Evolutionary conservation across 306 rosid genomes (phyloP).

Genomic region (Gastrolobium bilobum): DNA sequence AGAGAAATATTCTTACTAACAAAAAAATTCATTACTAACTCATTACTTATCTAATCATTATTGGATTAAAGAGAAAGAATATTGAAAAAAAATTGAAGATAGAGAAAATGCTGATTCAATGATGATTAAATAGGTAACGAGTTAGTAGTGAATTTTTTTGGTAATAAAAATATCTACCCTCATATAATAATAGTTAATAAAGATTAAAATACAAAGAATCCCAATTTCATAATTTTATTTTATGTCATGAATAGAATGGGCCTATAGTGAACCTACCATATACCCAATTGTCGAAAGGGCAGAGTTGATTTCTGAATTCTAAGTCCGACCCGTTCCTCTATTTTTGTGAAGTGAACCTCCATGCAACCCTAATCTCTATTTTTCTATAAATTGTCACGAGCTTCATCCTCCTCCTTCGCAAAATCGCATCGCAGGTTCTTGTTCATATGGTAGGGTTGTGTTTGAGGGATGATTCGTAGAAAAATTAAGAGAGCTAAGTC

Average conservation of each 20-base stretch:
- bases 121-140: no score
- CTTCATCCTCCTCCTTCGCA: neutral
- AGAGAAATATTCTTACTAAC: no score
- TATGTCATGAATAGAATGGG: neutral
- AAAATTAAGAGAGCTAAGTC: neutral
- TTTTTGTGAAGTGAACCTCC: neutral
- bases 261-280: neutral
- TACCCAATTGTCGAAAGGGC: neutral
- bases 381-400: neutral
- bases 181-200: neutral
- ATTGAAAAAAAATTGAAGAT: no score
- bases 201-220: neutral
- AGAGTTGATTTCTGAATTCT: neutral
- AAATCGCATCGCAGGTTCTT: neutral
- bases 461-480: neutral
- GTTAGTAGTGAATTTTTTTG: no score
- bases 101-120: no score
- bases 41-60: no score
- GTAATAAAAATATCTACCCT: no score
- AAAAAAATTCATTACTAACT: no score
- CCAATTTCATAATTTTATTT: neutral
- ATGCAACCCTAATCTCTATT: conserved; percentile 24
- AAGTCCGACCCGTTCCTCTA: neutral
- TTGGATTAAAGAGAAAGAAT: no score
- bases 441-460: neutral